Conservation (phyloP, 2,329 filamentous ascomycete genomes). For the Calonectria leucothoes region DNA sequence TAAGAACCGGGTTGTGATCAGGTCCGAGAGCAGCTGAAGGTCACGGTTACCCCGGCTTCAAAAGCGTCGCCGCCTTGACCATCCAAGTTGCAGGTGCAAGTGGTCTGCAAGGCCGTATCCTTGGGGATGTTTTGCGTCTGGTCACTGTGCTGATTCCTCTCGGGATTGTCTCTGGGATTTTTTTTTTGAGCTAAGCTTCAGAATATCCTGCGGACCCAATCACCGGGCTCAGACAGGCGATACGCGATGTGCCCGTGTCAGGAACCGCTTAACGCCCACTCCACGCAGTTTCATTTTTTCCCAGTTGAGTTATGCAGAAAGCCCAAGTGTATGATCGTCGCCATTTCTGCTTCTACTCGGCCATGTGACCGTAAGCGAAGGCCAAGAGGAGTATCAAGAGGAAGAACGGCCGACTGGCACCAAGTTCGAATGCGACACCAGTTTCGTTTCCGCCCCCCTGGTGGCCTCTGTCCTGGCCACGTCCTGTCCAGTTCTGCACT, state of each 20-base stretch:
- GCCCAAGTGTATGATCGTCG: conserved; percentile 15
- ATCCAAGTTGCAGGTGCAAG: conserved; percentile 14
- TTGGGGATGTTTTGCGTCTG: conserved; percentile 6
- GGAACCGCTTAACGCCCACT: conserved; percentile 36
- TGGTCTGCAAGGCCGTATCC: conserved; percentile 13
- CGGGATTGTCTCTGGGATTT: conserved; percentile 32
- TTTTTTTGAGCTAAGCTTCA: conserved; percentile 37
- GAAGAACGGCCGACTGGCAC: conserved; percentile 30
- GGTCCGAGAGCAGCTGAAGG: conserved; percentile 11
- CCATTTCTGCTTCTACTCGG: conserved; percentile 1
- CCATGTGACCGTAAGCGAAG: conserved; percentile 27
- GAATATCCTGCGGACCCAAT: conserved; percentile 36
- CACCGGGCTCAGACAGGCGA: conserved; percentile 41
- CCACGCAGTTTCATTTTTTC: conserved; percentile 31
- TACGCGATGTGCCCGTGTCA: conserved; percentile 37
- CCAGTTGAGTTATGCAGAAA: conserved; percentile 11
- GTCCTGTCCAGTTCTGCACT: conserved; percentile 37
- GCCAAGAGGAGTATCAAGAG: conserved; percentile 30
- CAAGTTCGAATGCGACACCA: conserved; percentile 31
- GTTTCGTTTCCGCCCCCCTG: conserved; percentile 40
- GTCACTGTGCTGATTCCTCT: conserved; percentile 23
- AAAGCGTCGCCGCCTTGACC: conserved; percentile 20
- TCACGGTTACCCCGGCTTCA: neutral
- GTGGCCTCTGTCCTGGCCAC: conserved; percentile 31
- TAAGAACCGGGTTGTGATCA: conserved; percentile 14